Conservation (phyloP, 768 basidiomycete genomes). For the Pleurotus djamor region DNA sequence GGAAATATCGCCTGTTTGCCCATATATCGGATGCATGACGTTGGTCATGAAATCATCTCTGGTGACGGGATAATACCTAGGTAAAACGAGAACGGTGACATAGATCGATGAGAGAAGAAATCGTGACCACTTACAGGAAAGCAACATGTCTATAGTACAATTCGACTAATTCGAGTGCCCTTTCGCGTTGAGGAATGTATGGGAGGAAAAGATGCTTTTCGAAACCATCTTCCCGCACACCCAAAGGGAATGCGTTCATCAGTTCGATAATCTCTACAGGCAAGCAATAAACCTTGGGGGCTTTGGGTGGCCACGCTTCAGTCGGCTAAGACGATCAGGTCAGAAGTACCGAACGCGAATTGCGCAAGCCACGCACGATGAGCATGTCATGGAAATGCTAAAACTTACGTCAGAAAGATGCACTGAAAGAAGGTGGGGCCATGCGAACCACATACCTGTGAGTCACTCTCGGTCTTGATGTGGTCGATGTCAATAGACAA, state of each 20-base stretch:
- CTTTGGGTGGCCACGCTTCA: constrained; percentile 12
- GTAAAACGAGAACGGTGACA: background rate
- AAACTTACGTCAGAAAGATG: background rate
- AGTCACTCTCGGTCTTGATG: constrained; percentile 46
- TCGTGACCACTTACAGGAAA: constrained; percentile 39
- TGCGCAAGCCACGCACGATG: constrained; percentile 18
- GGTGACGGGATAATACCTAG: constrained; percentile 44
- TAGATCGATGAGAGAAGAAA: background rate
- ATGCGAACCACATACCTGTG: constrained; percentile 34
- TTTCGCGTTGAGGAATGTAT: constrained; percentile 36
- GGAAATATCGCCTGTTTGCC: constrained; percentile 22
- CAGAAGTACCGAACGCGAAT: background rate
- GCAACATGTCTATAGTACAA: constrained; percentile 42
- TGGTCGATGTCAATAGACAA: constrained; percentile 47
- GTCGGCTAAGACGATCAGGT: constrained; percentile 4
- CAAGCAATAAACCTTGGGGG: constrained; percentile 27
- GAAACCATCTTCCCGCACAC: constrained; percentile 35
- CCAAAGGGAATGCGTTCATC: constrained; percentile 48
- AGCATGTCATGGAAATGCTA: constrained; percentile 40
- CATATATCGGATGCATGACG: constrained; percentile 42
- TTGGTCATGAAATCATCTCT: constrained; percentile 36
- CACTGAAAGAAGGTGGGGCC: no score
- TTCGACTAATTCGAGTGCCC: constrained; percentile 35
- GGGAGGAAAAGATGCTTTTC: constrained; percentile 32
- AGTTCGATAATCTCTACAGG: constrained; percentile 42